Conservation (phyloP, 495 filamentous ascomycete genomes). For the Pyronema domesticum region DNA sequence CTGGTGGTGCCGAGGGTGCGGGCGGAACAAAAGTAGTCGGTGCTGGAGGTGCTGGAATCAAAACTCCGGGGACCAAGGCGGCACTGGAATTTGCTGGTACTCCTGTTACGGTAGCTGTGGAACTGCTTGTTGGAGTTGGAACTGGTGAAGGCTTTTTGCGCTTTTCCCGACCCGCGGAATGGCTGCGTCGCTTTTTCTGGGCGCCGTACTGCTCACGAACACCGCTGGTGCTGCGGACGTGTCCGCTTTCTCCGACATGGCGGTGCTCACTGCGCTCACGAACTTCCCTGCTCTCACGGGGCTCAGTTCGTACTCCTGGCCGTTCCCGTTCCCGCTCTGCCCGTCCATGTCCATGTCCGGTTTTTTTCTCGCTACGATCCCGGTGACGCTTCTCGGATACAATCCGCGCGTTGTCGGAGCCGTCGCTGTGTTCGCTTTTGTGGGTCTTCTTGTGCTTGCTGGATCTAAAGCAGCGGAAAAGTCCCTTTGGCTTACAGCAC, state of each 20-base stretch:
- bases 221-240: neutral
- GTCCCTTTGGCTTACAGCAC: neutral
- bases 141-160: neutral
- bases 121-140: neutral
- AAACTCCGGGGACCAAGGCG: neutral
- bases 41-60: neutral
- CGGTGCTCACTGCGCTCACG: neutral
- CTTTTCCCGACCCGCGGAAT: neutral
- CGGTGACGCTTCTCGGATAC: neutral
- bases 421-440: neutral
- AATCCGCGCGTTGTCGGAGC: neutral
- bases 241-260: neutral
- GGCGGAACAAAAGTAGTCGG: neutral
- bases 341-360: no score
- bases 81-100: neutral
- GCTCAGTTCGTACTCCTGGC: no score
- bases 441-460: neutral
- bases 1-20: neutral
- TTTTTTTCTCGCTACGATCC: neutral
- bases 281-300: neutral
- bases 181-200: neutral
- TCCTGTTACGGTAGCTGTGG: neutral
- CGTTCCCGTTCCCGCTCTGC: no score
- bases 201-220: no score
- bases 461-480: neutral